Conservation (phyloP, 371 early-diverging fungal genomes). For the Mucor ambiguus region DNA sequence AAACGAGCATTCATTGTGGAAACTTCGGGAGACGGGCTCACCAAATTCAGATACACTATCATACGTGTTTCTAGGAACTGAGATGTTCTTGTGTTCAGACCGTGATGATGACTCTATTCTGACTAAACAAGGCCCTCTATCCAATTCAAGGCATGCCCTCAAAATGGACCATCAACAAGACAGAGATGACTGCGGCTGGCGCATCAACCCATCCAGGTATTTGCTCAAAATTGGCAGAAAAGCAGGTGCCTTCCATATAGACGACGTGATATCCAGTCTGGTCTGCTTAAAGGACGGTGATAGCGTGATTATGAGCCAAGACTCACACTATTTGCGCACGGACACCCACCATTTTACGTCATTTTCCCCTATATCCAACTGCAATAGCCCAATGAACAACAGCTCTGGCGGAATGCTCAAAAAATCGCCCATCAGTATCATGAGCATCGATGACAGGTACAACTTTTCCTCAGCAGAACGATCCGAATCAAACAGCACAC, state of each 20-base stretch:
- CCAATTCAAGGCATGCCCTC: neutral
- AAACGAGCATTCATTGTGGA: neutral
- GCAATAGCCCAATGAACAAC: neutral
- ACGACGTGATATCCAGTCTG: neutral
- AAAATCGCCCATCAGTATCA: slow-evolving; percentile 2
- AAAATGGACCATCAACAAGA: neutral
- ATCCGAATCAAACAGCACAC: slow-evolving; percentile 16
- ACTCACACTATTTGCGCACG: neutral
- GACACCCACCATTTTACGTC: neutral
- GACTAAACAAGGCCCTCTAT: neutral
- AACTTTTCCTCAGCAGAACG: slow-evolving; percentile 3
- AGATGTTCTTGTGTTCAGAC: neutral
- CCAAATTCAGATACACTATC: neutral
- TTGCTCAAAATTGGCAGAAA: neutral
- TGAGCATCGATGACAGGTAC: neutral
- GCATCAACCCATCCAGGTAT: neutral
- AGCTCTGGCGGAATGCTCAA: neutral
- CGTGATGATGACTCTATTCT: neutral
- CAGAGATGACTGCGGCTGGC: neutral
- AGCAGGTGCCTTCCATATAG: slow-evolving; percentile 2
- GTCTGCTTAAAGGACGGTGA: neutral
- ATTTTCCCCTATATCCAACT: neutral
- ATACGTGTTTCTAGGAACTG: neutral
- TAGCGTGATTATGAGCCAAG: neutral
- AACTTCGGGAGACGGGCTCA: neutral